Percentiles rank a stretch among this genome's conserved stretches.
These are phyloP conservation scores for Paratinospora sagittata DNA, from an alignment of 164 flowering plant species.

Conservation along the genomic window DNA sequence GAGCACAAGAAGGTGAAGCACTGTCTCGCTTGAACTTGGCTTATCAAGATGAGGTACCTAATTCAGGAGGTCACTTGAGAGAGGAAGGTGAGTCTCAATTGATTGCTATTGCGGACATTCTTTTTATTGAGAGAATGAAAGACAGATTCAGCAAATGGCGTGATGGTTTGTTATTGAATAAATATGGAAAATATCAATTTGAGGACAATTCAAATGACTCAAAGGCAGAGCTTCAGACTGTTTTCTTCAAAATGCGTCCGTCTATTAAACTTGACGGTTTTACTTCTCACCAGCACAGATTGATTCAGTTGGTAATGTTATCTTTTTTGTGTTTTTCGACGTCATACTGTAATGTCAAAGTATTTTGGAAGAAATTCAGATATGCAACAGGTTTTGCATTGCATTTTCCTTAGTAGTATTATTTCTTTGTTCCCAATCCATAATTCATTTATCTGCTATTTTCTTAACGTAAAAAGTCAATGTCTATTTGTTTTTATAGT, in stretches of 20 bases:
- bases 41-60: constrained; percentile 28
- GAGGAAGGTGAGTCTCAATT: constrained; percentile 35
- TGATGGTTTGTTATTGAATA: constrained; percentile 30
- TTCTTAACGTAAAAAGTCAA: too few species aligned
- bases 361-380: too few species aligned
- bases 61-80: too few species aligned
- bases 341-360: too few species aligned
- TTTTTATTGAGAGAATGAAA: constrained; percentile 77
- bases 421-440: too few species aligned
- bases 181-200: constrained; percentile 22
- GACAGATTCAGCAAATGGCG: constrained; percentile 38
- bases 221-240: constrained; percentile 39
- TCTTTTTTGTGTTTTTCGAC: too few species aligned
- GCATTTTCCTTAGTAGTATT: too few species aligned
- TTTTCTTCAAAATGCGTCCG: constrained; percentile 75
- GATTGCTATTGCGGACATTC: constrained; percentile 54
- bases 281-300: constrained; percentile 68
- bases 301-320: constrained; percentile 74
- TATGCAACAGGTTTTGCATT: too few species aligned
- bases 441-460: too few species aligned
- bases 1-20: constrained; percentile 78
- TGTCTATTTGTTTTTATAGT: background rate
- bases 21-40: constrained; percentile 27
- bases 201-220: constrained; percentile 28
- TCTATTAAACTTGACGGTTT: constrained; percentile 63